A percentile compares a stretch with the other conserved stretches of the same genome.
These are phyloP conservation scores for Catunica adiposa DNA, from an alignment of 2,329 filamentous ascomycete species.

Conservation along the genomic window DNA sequence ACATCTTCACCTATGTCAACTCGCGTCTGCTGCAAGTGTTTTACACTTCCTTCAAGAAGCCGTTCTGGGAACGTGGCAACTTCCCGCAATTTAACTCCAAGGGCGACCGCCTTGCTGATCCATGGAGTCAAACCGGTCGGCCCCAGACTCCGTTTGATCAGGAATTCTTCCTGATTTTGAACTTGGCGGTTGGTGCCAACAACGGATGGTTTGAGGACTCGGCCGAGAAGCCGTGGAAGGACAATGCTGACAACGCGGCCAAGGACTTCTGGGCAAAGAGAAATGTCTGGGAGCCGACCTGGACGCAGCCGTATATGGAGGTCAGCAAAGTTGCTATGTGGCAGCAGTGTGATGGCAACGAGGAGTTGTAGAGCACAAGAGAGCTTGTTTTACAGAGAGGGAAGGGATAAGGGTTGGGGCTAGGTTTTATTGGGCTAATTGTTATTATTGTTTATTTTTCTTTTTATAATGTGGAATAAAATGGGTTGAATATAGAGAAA, in stretches of 20 bases:
- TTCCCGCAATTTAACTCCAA: constrained; percentile 50
- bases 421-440: too few species aligned
- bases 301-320: constrained; percentile 51
- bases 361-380: constrained; percentile 27
- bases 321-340: constrained; percentile 54
- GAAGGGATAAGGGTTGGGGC: too few species aligned
- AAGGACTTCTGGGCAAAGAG: constrained; percentile 62
- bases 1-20: constrained; percentile 76
- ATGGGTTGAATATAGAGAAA: not conserved
- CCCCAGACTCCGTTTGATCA: constrained; percentile 58
- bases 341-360: constrained; percentile 50
- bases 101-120: constrained; percentile 45
- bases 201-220: constrained; percentile 73
- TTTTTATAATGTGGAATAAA: too few species aligned
- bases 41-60: constrained; percentile 56
- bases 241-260: constrained; percentile 46
- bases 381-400: not conserved
- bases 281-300: constrained; percentile 51
- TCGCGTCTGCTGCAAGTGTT: constrained; percentile 63
- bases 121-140: constrained; percentile 45
- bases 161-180: constrained; percentile 59
- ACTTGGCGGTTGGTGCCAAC: constrained; percentile 58
- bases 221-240: constrained; percentile 63
- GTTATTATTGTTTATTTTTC: too few species aligned
- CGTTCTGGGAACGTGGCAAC: constrained; percentile 50